phyloP scores from a whole-genome alignment of 805 yeast species.

The Yarrowia osloensis region DNA sequence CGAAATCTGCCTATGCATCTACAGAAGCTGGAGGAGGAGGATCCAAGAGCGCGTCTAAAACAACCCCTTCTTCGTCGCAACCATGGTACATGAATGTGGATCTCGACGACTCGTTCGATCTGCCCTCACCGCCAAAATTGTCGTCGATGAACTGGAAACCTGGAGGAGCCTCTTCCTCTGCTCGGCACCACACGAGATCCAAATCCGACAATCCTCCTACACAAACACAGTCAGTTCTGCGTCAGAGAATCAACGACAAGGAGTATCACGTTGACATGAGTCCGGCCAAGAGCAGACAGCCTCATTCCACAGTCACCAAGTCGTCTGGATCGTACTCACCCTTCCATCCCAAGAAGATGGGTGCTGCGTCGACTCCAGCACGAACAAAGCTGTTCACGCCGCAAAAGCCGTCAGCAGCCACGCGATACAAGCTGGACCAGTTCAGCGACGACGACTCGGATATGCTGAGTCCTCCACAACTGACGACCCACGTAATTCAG shows the following conservation, averaged over 20 bases:
- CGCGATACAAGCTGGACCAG: not conserved
- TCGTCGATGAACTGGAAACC: slow-evolving; percentile 2
- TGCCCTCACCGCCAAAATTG: slow-evolving; percentile 24
- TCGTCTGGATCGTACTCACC: slow-evolving; percentile 1
- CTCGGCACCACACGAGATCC: not conserved
- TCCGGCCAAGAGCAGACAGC: not conserved
- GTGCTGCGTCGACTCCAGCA: slow-evolving; percentile 3
- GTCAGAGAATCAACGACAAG: slow-evolving; percentile 11
- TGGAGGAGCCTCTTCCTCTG: not conserved
- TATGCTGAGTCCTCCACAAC: slow-evolving; percentile 35
- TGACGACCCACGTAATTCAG: slow-evolving; percentile 31
- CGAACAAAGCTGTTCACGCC: not conserved
- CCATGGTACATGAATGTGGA: slow-evolving; percentile 25
- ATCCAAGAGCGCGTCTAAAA: not conserved
- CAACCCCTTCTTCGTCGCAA: slow-evolving; percentile 1
- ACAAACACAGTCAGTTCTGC: not conserved
- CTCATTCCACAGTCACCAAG: not conserved
- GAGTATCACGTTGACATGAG: slow-evolving; percentile 24
- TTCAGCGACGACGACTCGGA: slow-evolving; percentile 23
- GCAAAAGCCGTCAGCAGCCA: not conserved
- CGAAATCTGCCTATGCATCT: slow-evolving; percentile 23
- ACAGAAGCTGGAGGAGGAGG: not conserved
- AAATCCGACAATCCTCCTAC: not conserved
- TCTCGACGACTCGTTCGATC: slow-evolving; percentile 21
- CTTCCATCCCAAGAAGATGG: slow-evolving; percentile 12